Conservation (phyloP, 2,329 filamentous ascomycete species). For the Hymenoscyphus salicellus region DNA sequence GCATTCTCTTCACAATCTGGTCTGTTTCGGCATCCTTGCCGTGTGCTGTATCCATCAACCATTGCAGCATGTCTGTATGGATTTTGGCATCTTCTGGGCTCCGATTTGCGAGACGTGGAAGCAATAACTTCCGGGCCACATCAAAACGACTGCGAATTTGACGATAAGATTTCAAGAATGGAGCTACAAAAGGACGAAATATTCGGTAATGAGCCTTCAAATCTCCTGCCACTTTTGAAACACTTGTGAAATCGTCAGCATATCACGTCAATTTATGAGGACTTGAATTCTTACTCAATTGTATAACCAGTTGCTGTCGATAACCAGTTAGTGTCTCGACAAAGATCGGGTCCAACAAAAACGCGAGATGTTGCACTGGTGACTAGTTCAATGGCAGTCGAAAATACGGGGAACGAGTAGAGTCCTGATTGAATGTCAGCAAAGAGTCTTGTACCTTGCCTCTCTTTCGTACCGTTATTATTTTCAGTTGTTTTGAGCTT, state of each 20-base stretch:
- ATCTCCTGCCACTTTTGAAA: background rate
- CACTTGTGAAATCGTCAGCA: background rate
- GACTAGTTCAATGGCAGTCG: background rate
- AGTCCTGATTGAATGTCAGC: background rate
- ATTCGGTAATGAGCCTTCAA: slow-evolving; percentile 1
- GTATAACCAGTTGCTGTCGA: slow-evolving; percentile 4
- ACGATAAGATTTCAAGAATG: background rate
- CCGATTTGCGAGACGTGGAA: background rate
- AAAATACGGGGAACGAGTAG: background rate
- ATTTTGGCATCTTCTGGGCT: background rate
- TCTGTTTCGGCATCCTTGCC: background rate
- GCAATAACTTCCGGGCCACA: background rate
- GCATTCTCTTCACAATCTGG: background rate
- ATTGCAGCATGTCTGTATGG: slow-evolving; percentile 4
- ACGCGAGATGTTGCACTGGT: background rate
- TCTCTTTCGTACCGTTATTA: background rate
- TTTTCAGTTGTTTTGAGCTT: background rate
- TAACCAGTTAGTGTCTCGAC: slow-evolving; percentile 1
- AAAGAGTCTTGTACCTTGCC: background rate
- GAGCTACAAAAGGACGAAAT: slow-evolving; percentile 4
- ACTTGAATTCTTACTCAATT: background rate
- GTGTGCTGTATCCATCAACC: slow-evolving; percentile 2
- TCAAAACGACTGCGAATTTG: background rate
- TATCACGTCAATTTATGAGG: background rate
- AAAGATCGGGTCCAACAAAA: slow-evolving; percentile 3